Evolutionary conservation across 2,329 filamentous ascomycete genomes (phyloP).

Genomic region (Pyrenophora tritici-repentis): DNA sequence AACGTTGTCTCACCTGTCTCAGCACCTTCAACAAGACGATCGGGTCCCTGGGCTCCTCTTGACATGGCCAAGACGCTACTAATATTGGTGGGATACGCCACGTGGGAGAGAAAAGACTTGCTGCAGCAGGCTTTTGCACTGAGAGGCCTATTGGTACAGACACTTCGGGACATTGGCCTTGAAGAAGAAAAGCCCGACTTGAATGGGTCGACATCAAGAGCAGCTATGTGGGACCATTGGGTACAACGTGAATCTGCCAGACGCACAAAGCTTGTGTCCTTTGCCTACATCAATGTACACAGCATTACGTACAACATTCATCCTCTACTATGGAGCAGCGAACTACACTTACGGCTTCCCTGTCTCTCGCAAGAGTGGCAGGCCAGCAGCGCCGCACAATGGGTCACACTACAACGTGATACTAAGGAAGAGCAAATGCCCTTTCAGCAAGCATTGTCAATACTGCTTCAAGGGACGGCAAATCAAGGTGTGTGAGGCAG

Average conservation of each 20-base stretch:
- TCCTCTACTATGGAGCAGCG: slow-evolving; percentile 38
- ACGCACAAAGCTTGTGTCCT: slow-evolving; percentile 40
- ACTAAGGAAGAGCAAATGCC: slow-evolving; percentile 32
- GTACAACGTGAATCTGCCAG: slow-evolving; percentile 34
- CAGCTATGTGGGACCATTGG: slow-evolving; percentile 39
- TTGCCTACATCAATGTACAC: slow-evolving; percentile 43
- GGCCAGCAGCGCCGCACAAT: slow-evolving; percentile 33
- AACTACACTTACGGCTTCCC: slow-evolving; percentile 34
- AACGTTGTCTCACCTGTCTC: slow-evolving; percentile 16
- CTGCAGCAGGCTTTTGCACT: slow-evolving; percentile 40
- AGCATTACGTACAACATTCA: slow-evolving; percentile 40
- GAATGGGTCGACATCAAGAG: slow-evolving; percentile 20
- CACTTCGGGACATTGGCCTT: slow-evolving; percentile 36
- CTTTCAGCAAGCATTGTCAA: slow-evolving; percentile 35
- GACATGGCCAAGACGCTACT: slow-evolving; percentile 38
- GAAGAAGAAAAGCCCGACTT: slow-evolving; percentile 21
- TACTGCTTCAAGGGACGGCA: slow-evolving; percentile 27
- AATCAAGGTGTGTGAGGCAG: slow-evolving; percentile 5
- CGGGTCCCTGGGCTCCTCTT: slow-evolving; percentile 33
- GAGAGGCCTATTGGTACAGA: slow-evolving; percentile 33
- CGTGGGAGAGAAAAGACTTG: slow-evolving; percentile 39
- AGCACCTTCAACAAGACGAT: slow-evolving; percentile 12
- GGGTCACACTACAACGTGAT: slow-evolving; percentile 31
- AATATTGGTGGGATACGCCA: slow-evolving; percentile 39
- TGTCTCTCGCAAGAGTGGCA: slow-evolving; percentile 36